phyloP scores from a whole-genome alignment of 2,329 filamentous ascomycete species.

The Zymoseptoria ardabiliae region DNA sequence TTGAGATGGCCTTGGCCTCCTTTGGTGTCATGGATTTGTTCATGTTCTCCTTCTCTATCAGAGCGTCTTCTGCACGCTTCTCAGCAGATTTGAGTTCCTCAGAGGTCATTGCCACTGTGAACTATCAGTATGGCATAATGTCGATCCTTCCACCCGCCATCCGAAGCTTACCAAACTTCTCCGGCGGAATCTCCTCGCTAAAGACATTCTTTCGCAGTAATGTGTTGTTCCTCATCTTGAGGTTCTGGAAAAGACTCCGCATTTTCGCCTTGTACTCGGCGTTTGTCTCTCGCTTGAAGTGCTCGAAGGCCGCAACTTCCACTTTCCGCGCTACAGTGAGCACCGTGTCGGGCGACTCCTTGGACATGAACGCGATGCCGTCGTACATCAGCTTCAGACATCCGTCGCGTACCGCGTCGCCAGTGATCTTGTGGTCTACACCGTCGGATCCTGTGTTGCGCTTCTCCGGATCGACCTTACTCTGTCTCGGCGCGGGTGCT shows the following conservation, averaged over 20 bases:
- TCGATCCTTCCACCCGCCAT: background rate
- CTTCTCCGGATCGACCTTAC: constrained; percentile 61
- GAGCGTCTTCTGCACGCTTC: constrained; percentile 66
- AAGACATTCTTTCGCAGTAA: constrained; percentile 70
- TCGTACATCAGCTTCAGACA: constrained; percentile 93
- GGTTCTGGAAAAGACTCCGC: constrained; percentile 84
- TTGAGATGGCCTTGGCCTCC: constrained; percentile 72
- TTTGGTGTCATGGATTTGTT: constrained; percentile 92
- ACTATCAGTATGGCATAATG: constrained; percentile 1
- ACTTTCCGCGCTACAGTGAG: constrained; percentile 60
- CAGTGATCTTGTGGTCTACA: constrained; percentile 69
- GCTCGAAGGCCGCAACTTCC: constrained; percentile 66
- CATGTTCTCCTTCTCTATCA: constrained; percentile 87
- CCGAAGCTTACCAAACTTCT: constrained; percentile 47
- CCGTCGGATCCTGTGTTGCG: constrained; percentile 76
- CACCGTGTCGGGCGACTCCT: constrained; percentile 55
- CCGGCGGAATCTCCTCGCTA: constrained; percentile 61
- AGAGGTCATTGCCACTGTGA: constrained; percentile 66
- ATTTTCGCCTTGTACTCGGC: constrained; percentile 79
- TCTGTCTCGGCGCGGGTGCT: constrained; percentile 35
- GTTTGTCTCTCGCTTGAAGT: constrained; percentile 61
- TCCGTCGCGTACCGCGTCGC: constrained; percentile 66
- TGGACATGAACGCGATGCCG: constrained; percentile 68
- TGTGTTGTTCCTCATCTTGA: constrained; percentile 85
- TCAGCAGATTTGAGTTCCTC: constrained; percentile 87